Conservation (phyloP, 1,284 basidiomycete species). For the Rhodotorula sp. region DNA sequence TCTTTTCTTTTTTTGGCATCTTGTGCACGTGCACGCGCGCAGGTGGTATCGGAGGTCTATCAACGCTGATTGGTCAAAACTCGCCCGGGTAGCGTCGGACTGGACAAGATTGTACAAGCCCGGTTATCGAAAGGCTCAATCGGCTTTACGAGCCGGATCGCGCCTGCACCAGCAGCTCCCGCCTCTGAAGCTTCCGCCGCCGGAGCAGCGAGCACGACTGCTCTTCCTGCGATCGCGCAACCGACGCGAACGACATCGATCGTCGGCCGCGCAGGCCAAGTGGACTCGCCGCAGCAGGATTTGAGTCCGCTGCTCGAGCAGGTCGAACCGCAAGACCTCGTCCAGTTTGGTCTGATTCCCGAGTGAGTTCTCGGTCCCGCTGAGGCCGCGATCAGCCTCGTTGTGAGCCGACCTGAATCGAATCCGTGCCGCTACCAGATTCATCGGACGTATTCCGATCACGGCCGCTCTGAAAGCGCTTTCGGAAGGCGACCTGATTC, state of each 20-base stretch:
- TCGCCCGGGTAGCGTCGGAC: slow-evolving; percentile 74
- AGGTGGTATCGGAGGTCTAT: no score
- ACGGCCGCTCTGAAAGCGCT: slow-evolving; percentile 78
- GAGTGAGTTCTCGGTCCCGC: slow-evolving; percentile 54
- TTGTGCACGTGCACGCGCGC: no score
- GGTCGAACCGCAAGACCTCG: slow-evolving; percentile 73
- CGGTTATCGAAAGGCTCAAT: slow-evolving; percentile 83
- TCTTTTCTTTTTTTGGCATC: no score
- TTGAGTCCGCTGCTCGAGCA: slow-evolving; percentile 60
- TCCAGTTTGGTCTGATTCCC: slow-evolving; percentile 88
- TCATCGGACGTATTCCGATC: slow-evolving; percentile 84
- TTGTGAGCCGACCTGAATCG: neutral
- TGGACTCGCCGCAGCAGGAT: neutral
- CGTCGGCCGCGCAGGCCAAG: no score
- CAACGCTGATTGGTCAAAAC: no score
- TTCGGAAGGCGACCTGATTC: slow-evolving; percentile 70
- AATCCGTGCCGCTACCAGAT: slow-evolving; percentile 48
- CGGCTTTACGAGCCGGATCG: slow-evolving; percentile 74
- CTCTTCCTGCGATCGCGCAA: neutral
- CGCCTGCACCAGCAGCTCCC: slow-evolving; percentile 30
- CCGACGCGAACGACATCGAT: neutral
- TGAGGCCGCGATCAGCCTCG: neutral
- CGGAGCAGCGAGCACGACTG: neutral
- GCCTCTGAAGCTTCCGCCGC: neutral
- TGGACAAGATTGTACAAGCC: slow-evolving; percentile 76